A percentile compares a stretch with the other conserved stretches of the same genome.
phyloP scores from a whole-genome alignment of 192 early-diverging fungal genomes.

The Chytriomyces sp. region DNA sequence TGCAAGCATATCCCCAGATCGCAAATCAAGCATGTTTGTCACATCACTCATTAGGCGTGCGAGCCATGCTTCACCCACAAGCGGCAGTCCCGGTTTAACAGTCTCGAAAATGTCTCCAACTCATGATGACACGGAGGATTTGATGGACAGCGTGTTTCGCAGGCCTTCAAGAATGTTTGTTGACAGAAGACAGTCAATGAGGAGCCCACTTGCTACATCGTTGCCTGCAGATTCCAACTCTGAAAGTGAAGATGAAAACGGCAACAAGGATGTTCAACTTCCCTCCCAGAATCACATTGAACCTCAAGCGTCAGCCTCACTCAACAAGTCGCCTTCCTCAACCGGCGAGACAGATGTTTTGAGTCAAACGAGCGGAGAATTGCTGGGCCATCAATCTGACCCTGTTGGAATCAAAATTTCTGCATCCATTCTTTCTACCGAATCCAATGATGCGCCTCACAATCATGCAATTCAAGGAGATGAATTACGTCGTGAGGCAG shows the following conservation, averaged over 20 bases:
- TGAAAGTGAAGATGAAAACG: not conserved
- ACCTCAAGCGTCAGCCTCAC: too few relatives aligned
- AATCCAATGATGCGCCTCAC: too few relatives aligned
- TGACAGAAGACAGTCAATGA: not conserved
- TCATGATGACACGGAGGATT: conserved; percentile 13
- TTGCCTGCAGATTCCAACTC: not conserved
- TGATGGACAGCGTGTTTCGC: conserved; percentile 4
- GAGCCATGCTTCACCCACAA: conserved; percentile 4
- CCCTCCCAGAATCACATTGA: too few relatives aligned
- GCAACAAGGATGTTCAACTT: not conserved
- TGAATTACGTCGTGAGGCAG: too few relatives aligned
- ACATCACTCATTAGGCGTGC: conserved; percentile 22
- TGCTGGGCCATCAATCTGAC: too few relatives aligned
- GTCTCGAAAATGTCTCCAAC: not conserved
- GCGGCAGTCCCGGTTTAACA: not conserved
- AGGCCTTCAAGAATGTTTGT: not conserved
- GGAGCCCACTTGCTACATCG: conserved; percentile 14
- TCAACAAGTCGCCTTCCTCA: not conserved
- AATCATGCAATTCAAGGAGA: too few relatives aligned
- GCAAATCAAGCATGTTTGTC: conserved; percentile 17
- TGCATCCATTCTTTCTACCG: too few relatives aligned
- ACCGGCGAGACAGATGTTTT: not conserved
- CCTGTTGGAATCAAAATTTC: too few relatives aligned
- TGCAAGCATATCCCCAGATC: not conserved
- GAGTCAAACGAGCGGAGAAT: too few relatives aligned